Evolutionary conservation across 352 stramenopile genomes (phyloP), one percentile per base, ranked within the genome.

Genomic region (Globisporangium splendens): DNA sequence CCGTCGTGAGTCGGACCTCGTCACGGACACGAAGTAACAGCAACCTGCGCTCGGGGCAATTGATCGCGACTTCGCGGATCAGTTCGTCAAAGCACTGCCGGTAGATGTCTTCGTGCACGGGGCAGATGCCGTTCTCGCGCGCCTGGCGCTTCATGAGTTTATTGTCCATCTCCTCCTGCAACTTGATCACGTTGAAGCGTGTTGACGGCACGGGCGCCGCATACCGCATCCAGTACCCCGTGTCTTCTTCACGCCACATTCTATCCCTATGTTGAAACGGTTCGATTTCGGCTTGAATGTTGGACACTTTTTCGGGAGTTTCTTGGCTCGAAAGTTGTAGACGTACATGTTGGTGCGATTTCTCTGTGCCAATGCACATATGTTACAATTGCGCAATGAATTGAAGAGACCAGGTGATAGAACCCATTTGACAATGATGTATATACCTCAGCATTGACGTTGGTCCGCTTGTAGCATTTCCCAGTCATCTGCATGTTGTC

Each of bases 101-200:
- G 67, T 98, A 98, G 28, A 98, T 79, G 64, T 98, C 89, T 66
- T 98, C 93, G 38, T 93, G 83, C 56, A 98, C 92, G 55, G 89
- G 78, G 65, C 94, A 98, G 28, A 98, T 97, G 46, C 92, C 94
- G 48, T 69, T 96, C 54, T 97, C 92, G 22, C 91, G 77, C 28
- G 92, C 95, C 72, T 98, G 92, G 20, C 93, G 75, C 65, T 96
- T 79, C 47, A 91, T 68, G 43, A 98, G 73, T 48, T 91, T 92
- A 46, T 74, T 76, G 65, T 98, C 95, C 66, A 98, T 85, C 51
- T 82, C 69, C 64, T 93, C 86, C 55, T 94, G 82, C n/a, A 98
- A 72, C 50, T 89, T 89, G 57, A 98, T 89, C 53, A 98, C 93
- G 50, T 98, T 93, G 47, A 97, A 83, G 14, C 95, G 86, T 53